phyloP scores from a whole-genome alignment of 495 filamentous ascomycete species.

The Neurospora sp. region DNA sequence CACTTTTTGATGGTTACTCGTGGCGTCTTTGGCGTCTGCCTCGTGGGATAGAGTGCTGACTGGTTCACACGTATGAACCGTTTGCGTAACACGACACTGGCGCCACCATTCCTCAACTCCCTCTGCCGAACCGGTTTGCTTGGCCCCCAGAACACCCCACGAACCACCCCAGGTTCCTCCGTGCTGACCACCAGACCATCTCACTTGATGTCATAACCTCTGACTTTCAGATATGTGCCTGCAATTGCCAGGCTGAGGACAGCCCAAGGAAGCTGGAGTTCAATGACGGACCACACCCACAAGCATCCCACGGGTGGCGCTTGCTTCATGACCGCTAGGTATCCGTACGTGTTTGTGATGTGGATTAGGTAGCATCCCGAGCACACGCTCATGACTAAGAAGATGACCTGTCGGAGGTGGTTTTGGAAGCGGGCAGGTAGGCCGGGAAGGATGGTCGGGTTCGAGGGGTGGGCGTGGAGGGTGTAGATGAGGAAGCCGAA shows the following conservation, averaged over 20 bases:
- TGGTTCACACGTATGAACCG: not conserved
- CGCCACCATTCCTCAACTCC: not conserved
- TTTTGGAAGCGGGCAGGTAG: slow-evolving; percentile 35
- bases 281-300: slow-evolving; percentile 90
- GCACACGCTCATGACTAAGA: slow-evolving; percentile 41
- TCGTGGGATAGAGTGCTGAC: not conserved
- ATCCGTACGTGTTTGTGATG: slow-evolving; percentile 66
- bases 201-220: slow-evolving; percentile 49
- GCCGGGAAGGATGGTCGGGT: slow-evolving; percentile 24
- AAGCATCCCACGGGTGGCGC: slow-evolving; percentile 80
- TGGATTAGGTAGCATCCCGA: slow-evolving; percentile 70
- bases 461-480: slow-evolving; percentile 43
- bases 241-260: slow-evolving; percentile 49
- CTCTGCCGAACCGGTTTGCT: not conserved
- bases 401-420: slow-evolving; percentile 47
- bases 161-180: not conserved
- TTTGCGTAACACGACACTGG: not conserved
- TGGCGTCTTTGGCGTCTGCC: not conserved
- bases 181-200: slow-evolving; percentile 3
- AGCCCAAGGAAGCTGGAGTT: slow-evolving; percentile 65
- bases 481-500: slow-evolving; percentile 51
- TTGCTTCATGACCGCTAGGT: slow-evolving; percentile 84
- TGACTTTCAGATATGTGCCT: slow-evolving; percentile 57
- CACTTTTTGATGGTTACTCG: not conserved
- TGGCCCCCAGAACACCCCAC: not conserved